Evolutionary conservation across 495 filamentous ascomycete genomes (phyloP).

Genomic region (Penicillium roqueforti): DNA sequence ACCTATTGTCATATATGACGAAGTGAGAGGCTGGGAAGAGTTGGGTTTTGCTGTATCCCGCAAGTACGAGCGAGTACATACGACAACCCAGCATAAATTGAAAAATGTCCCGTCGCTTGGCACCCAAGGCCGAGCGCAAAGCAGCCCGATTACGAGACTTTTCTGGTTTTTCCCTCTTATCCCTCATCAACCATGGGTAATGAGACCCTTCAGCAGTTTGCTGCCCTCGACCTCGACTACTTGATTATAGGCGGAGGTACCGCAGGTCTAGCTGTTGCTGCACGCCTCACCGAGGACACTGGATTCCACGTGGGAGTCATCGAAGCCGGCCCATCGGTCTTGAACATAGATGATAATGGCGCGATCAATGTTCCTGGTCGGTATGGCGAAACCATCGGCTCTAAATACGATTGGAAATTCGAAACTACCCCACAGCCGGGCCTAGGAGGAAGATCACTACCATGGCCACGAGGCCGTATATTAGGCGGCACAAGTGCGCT

Average conservation of each 20-base stretch:
- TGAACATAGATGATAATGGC: conserved; percentile 28
- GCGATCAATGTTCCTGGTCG: conserved; percentile 40
- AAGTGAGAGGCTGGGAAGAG: neutral
- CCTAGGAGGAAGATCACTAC: conserved; percentile 30
- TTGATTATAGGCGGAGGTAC: conserved; percentile 38
- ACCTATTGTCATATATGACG: neutral
- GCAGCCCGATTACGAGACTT: neutral
- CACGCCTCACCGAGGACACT: conserved; percentile 45
- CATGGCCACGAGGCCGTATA: conserved; percentile 36
- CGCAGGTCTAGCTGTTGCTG: conserved; percentile 33
- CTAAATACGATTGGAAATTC: conserved; percentile 45
- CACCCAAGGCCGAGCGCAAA: neutral
- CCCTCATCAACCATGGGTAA: neutral
- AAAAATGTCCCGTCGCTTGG: neutral
- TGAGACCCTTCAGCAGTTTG: neutral
- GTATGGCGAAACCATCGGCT: conserved; percentile 37
- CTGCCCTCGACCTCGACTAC: conserved; percentile 32
- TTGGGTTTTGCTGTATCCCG: neutral
- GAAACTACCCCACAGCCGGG: conserved; percentile 36
- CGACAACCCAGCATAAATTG: neutral
- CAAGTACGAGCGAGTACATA: neutral
- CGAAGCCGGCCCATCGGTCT: conserved; percentile 41
- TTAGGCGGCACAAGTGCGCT: conserved; percentile 43
- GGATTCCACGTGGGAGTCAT: conserved; percentile 41
- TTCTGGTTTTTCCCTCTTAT: neutral